phyloP scores from a whole-genome alignment of 1,139 yeast species.

The Hansenula sp. region DNA sequence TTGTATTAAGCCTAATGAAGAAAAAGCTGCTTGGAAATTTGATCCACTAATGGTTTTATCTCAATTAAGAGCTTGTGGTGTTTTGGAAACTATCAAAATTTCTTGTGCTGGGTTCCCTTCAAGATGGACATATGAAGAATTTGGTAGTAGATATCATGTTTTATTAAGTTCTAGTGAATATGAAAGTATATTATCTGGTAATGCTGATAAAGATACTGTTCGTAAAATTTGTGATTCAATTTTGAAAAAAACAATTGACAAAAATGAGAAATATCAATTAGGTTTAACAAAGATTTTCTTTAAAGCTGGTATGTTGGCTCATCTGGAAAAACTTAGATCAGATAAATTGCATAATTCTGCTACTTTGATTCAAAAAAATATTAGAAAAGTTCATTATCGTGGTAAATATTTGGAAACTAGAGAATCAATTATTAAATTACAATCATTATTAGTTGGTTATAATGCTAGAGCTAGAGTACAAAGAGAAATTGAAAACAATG shows the following conservation, averaged over 20 bases:
- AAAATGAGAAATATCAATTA: conserved; percentile 68
- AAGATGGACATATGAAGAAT: conserved; percentile 92
- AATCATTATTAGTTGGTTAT: conserved; percentile 61
- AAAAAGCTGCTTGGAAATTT: conserved; percentile 92
- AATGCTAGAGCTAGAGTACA: conserved; percentile 55
- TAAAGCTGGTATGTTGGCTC: conserved; percentile 95
- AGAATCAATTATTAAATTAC: conserved; percentile 51
- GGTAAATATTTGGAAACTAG: conserved; percentile 53
- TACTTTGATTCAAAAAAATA: conserved; percentile 78
- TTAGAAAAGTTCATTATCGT: conserved; percentile 65
- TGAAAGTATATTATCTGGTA: conserved; percentile 54
- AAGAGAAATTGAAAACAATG: conserved; percentile 52
- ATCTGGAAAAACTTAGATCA: conserved; percentile 79
- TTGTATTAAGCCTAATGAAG: conserved; percentile 95
- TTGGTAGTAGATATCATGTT: conserved; percentile 85
- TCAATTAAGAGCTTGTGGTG: conserved; percentile 98
- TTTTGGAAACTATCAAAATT: conserved; percentile 89
- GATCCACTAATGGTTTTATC: conserved; percentile 94
- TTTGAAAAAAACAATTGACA: conserved; percentile 57
- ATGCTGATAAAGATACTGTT: conserved; percentile 53
- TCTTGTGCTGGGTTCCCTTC: conserved; percentile 99
- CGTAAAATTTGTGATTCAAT: conserved; percentile 65
- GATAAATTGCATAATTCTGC: conserved; percentile 78
- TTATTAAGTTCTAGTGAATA: conserved; percentile 70
- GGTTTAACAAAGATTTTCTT: conserved; percentile 91